These are phyloP conservation scores for Russula sp. DNA, from an alignment of 768 basidiomycete species.

Conservation along the genomic window DNA sequence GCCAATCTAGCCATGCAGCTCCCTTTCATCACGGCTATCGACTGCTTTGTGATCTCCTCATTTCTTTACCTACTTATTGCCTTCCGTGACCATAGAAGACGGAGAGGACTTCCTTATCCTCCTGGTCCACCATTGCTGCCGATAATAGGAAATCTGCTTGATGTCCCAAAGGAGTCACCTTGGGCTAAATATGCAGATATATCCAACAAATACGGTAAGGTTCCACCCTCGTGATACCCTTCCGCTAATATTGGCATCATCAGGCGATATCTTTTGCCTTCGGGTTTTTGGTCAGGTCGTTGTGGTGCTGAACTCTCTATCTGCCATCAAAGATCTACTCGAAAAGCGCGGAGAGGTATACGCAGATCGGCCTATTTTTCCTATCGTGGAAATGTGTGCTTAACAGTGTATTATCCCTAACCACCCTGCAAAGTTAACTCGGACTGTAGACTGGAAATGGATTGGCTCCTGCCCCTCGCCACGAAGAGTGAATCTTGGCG, in stretches of 20 bases:
- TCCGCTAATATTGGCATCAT: not conserved
- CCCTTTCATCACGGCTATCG: not conserved
- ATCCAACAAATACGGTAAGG: conserved; percentile 2
- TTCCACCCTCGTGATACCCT: no score
- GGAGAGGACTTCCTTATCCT: conserved; percentile 7
- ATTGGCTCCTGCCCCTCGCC: not conserved
- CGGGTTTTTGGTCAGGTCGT: conserved; percentile 3
- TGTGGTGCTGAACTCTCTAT: not conserved
- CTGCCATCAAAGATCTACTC: conserved; percentile 6
- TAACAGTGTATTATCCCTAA: no score
- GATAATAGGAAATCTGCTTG: conserved; percentile 5
- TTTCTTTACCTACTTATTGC: not conserved
- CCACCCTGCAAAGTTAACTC: not conserved
- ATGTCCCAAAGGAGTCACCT: not conserved
- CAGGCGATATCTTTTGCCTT: conserved; percentile 2
- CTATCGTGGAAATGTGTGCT: conserved; percentile 3
- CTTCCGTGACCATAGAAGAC: not conserved
- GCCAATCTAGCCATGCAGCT: not conserved
- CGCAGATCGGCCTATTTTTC: conserved; percentile 4
- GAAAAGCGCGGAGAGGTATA: conserved; percentile 8
- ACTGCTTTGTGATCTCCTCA: not conserved
- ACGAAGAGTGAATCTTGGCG: not conserved
- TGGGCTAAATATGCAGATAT: not conserved
- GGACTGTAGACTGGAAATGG: not conserved
- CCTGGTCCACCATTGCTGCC: not conserved